Base-by-base conservation (phyloP, 371 early-diverging fungal genomes). In the Saksenaea vasiformis region DNA sequence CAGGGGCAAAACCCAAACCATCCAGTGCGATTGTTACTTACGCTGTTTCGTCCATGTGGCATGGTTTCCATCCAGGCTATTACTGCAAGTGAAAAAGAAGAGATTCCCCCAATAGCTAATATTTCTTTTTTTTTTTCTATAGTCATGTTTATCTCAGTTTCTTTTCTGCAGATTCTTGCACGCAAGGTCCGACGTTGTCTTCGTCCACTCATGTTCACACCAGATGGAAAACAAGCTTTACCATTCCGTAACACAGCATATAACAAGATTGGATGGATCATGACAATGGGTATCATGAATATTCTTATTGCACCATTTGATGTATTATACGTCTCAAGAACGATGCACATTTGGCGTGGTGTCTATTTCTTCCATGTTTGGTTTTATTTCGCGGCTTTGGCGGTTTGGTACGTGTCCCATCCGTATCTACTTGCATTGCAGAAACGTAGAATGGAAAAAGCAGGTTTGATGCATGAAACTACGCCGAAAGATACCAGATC, bases 51-150 rank as follows among this genome's bases (percentile, higher is more conserved):
- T 93, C 96, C 9, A 79, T 93, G 63, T 95, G 96, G 96, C 96
- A 95, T 67, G 96, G 96, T 39, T 94, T 95, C 74, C 90, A 90
- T 65, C 89, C 92, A 8, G 93, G 92, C 10, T 91, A 92, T 67
- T 90, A 91, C 66, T 72, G 87, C 72, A 86, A 84, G 69, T 86
- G 68, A 31, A 31, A n/a, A n/a, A n/a, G n/a, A n/a, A n/a, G n/a
- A n/a, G n/a, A n/a, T n/a, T n/a, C n/a, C n/a, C n/a, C n/a, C n/a
- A n/a, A n/a, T n/a, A n/a, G n/a, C n/a, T n/a, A n/a, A n/a, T n/a
- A n/a, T n/a, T n/a, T 7, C 31, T 31, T 62, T 28, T 68, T 43
- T 34, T 35, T 43, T 43, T 31, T 36, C 19, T 61, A 66, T 64
- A 74, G 73, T 86, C 54, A 78, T 82, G 17, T 89, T 89, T 66